Conservation (phyloP, 768 basidiomycete species). For the Psilocybe subaeruginosa region DNA sequence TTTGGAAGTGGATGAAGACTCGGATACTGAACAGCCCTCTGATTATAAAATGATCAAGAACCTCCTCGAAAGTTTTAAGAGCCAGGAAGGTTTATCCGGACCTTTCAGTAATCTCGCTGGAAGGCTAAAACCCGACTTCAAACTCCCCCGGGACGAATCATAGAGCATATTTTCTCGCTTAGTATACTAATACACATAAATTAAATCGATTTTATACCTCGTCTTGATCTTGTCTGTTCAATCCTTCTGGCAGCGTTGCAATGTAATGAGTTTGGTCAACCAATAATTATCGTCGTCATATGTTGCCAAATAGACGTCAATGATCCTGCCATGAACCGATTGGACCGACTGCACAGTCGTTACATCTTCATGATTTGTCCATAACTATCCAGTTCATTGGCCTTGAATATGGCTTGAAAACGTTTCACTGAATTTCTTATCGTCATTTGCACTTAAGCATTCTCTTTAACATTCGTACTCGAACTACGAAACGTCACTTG, state of each 20-base stretch:
- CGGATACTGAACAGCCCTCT: conserved; percentile 50
- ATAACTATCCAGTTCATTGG: background rate
- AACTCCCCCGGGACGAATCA: conserved; percentile 69
- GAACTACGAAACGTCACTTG: background rate
- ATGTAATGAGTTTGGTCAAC: background rate
- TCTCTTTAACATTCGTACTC: background rate
- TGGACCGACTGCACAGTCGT: no score
- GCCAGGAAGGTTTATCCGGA: conserved; percentile 86
- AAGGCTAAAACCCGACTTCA: conserved; percentile 75
- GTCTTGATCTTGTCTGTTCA: no score
- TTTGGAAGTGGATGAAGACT: conserved; percentile 56
- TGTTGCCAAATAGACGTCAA: conserved; percentile 6
- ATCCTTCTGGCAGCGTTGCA: no score
- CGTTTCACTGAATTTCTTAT: background rate
- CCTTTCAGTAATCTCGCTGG: conserved; percentile 92
- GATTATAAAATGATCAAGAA: conserved; percentile 97
- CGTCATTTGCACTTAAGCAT: background rate
- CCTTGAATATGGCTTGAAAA: background rate
- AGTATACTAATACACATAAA: no score
- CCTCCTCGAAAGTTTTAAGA: conserved; percentile 95
- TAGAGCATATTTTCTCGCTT: conserved; percentile 19
- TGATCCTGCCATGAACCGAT: background rate
- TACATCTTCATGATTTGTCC: background rate
- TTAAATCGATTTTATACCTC: no score
- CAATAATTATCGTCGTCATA: background rate